Evolutionary conservation across 306 rosid genomes (phyloP).

Genomic region (Elaeagnus macrophylla): DNA sequence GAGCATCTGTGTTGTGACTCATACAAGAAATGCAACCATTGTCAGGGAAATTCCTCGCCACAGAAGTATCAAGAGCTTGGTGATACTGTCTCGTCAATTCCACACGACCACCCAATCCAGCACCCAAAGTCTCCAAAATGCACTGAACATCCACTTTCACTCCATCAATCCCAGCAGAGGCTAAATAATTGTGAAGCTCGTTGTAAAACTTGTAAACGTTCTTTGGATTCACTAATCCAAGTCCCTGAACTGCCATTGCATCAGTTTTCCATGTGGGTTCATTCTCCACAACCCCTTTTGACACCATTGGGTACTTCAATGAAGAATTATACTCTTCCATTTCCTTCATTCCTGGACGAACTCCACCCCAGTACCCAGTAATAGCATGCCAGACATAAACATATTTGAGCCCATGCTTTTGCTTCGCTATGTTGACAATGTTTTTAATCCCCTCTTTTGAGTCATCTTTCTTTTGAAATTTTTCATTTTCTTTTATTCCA

Average conservation of each 20-base stretch:
- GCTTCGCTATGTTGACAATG: too few relatives aligned
- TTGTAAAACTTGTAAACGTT: slow-evolving; percentile 53
- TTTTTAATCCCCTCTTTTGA: too few relatives aligned
- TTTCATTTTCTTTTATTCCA: slow-evolving; percentile 61
- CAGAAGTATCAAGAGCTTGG: slow-evolving; percentile 78
- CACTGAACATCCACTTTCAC: slow-evolving; percentile 95
- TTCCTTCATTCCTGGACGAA: slow-evolving; percentile 55
- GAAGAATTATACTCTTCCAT: slow-evolving; percentile 51
- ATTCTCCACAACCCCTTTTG: slow-evolving; percentile 54
- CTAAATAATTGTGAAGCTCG: slow-evolving; percentile 59
- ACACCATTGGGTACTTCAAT: slow-evolving; percentile 44
- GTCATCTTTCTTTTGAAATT: slow-evolving; percentile 54
- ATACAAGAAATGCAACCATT: slow-evolving; percentile 87
- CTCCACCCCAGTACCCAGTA: slow-evolving; percentile 96
- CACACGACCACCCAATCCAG: slow-evolving; percentile 79
- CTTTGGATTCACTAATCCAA: slow-evolving; percentile 66
- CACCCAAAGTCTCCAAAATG: slow-evolving; percentile 69
- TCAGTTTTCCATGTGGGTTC: slow-evolving; percentile 78
- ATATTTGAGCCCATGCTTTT: too few relatives aligned
- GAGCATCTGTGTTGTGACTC: slow-evolving; percentile 90
- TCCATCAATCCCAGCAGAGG: slow-evolving; percentile 73
- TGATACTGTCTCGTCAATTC: slow-evolving; percentile 71
- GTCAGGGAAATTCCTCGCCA: slow-evolving; percentile 60
- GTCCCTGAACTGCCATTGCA: slow-evolving; percentile 43
- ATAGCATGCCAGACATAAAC: too few relatives aligned